phyloP scores from a whole-genome alignment of 2,329 filamentous ascomycete species.

The Escovopsis sp. region DNA sequence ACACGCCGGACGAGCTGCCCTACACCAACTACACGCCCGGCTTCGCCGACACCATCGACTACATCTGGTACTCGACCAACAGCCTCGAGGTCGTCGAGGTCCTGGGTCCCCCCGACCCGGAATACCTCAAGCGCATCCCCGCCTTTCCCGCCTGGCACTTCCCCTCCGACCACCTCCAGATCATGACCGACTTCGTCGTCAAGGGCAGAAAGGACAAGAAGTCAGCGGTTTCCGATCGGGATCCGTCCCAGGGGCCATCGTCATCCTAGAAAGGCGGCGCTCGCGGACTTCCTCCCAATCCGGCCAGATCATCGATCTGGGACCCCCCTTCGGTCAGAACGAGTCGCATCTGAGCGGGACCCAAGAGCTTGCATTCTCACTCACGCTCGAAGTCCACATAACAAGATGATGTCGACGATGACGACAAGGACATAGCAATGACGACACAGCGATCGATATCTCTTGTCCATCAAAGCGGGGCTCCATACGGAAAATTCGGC shows the following conservation, averaged over 20 bases:
- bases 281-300: not conserved
- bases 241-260: constrained; percentile 14
- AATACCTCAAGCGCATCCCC: constrained; percentile 73
- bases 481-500: too few relatives aligned
- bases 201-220: constrained; percentile 77
- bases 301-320: too few relatives aligned
- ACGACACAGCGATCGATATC: too few relatives aligned
- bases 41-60: constrained; percentile 88
- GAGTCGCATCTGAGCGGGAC: too few relatives aligned
- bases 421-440: too few relatives aligned
- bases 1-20: constrained; percentile 67
- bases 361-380: too few relatives aligned
- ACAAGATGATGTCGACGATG: too few relatives aligned
- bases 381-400: too few relatives aligned
- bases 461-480: too few relatives aligned
- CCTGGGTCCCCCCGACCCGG: constrained; percentile 71
- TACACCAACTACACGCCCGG: constrained; percentile 96
- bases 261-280: not conserved
- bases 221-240: constrained; percentile 39
- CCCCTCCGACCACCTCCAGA: constrained; percentile 80
- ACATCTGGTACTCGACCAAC: constrained; percentile 95
- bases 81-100: constrained; percentile 69
- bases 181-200: constrained; percentile 79
- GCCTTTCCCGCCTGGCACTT: constrained; percentile 93
- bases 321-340: too few relatives aligned